Evolutionary conservation across 1,139 yeast species (phyloP), one percentile per base, ranked within the genome.

Genomic region (Debaryomyces sp.): DNA sequence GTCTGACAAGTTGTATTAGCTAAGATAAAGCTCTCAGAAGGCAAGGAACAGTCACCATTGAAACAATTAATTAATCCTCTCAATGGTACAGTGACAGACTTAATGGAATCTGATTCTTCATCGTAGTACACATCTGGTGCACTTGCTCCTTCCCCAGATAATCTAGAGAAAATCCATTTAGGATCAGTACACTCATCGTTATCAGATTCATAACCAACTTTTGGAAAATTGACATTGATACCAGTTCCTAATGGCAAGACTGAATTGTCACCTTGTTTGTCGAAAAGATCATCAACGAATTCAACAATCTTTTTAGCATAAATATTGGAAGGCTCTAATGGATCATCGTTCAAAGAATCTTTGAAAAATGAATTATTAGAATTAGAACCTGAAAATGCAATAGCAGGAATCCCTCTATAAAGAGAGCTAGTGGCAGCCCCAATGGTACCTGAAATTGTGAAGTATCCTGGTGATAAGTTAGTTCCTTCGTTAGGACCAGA

Each of bases 401-500:
- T 61, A 35, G 74, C 75, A 39, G 80, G 80, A 46, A 65, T 41
- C 35, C 73, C 72, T 57, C 79, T 66, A 66, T 73, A 73, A 39
- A 74, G 71, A 34, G 78, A 63, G 51, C 66, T 64, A 64, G 74
- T 73, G 45, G 77, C 61, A 46, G 80, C 80, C 57, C 77, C 79
- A 55, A 74, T 68, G 41, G 81, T 76, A 53, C 80, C 81, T 13
- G 78, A 71, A 45, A 70, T 53, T 38, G 80, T 70, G 62, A 58
- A 73, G 54, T 63, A 61, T 40, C 74, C 77, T 38, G 76, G 75
- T 40, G 75, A 68, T 55, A 65, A 51, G 65, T 76, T 76, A 47
- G 66, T 59, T 54, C 80, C 81, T 62, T 76, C 80, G 58, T 76
- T 76, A 40, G 80, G 80, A 52, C 80, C 81, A 41, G 72, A 59